A percentile compares a stretch with the other conserved stretches of the same genome.
These are phyloP conservation scores for Sarocladium oryzae DNA, from an alignment of 2,329 filamentous ascomycete genomes.

Conservation along the genomic window DNA sequence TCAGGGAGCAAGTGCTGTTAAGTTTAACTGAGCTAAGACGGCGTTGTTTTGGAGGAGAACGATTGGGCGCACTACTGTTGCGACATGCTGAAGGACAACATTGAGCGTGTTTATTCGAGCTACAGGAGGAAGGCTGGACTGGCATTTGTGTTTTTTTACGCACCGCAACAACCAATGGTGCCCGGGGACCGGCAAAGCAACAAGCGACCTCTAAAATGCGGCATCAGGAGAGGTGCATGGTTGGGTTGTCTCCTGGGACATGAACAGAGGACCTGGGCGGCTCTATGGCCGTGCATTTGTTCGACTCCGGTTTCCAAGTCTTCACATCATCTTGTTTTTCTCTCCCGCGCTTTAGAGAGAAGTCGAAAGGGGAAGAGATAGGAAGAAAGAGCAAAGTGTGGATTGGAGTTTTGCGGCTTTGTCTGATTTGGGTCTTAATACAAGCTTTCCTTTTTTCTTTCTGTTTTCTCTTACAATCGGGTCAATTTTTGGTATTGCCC, in stretches of 20 bases:
- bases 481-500: neutral
- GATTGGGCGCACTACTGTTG: neutral
- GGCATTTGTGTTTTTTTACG: constrained; percentile 6
- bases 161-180: neutral
- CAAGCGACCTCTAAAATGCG: neutral
- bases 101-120: constrained; percentile 2
- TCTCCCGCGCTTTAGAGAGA: constrained; percentile 10
- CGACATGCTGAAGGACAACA: neutral
- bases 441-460: neutral
- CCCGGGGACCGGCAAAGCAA: neutral
- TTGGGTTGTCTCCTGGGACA: neutral
- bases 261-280: neutral
- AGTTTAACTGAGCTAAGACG: constrained; percentile 16
- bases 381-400: constrained; percentile 31
- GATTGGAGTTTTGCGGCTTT: constrained; percentile 41
- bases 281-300: neutral
- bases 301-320: neutral
- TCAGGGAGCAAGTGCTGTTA: constrained; percentile 73
- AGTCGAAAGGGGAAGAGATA: constrained; percentile 12
- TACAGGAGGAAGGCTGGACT: constrained; percentile 1
- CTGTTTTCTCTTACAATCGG: neutral
- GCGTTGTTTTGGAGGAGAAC: neutral
- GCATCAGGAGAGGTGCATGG: too few relatives aligned
- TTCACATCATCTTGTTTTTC: constrained; percentile 5
- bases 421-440: constrained; percentile 18